Evolutionary conservation across 352 stramenopile species (phyloP).

Genomic region (Globisporangium barbulae): DNA sequence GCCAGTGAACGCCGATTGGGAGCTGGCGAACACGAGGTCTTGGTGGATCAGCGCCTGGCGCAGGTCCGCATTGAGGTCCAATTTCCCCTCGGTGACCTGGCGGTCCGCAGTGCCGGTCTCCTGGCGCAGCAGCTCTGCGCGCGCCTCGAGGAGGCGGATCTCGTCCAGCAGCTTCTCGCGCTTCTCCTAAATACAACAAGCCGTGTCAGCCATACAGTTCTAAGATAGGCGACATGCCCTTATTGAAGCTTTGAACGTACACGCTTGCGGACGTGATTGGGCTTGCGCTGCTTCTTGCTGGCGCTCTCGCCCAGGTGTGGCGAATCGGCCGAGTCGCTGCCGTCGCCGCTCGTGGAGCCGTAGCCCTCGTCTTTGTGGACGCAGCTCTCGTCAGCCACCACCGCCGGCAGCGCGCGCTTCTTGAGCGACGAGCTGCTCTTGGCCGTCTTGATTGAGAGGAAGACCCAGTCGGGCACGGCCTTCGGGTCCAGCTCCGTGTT

Average conservation of each 20-base stretch:
- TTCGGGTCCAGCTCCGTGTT: neutral
- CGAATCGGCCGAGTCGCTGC: neutral
- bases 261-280: neutral
- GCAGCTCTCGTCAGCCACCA: neutral
- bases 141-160: neutral
- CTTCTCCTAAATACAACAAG: neutral
- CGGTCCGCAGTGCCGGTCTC: neutral
- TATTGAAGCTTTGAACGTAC: neutral
- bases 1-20: slow-evolving; percentile 33
- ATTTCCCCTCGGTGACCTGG: neutral
- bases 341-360: neutral
- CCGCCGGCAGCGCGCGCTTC: neutral
- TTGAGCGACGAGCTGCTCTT: neutral
- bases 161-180: slow-evolving; percentile 3
- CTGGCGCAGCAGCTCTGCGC: neutral
- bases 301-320: neutral
- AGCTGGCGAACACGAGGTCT: slow-evolving; percentile 24
- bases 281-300: neutral
- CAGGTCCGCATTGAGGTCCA: slow-evolving; percentile 10
- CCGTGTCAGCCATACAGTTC: neutral
- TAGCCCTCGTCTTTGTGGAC: neutral
- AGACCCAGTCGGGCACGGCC: neutral
- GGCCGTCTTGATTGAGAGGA: neutral
- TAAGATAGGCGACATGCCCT: neutral
- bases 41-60: slow-evolving; percentile 29